Evolutionary conservation across 164 flowering plant genomes (phyloP).

Genomic region (Akebia trifoliata): DNA sequence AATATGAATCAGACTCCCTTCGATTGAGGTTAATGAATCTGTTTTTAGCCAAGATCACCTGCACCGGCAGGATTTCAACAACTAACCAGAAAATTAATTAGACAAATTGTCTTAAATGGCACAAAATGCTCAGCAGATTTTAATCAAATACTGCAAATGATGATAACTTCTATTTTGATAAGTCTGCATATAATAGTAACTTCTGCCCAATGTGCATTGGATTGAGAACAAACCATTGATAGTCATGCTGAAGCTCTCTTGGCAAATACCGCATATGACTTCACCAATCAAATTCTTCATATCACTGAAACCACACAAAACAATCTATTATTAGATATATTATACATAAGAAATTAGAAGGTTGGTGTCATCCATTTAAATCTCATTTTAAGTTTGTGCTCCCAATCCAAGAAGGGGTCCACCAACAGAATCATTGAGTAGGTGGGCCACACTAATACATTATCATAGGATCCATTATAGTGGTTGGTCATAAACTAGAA

Average conservation of each 20-base stretch:
- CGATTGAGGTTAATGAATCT: no score
- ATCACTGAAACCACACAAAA: slow-evolving; percentile 44
- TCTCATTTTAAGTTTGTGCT: no score
- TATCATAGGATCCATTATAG: not conserved
- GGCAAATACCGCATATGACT: slow-evolving; percentile 74
- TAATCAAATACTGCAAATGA: not conserved
- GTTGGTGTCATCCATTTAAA: no score
- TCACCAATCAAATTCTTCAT: slow-evolving; percentile 75
- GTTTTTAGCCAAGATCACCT: no score
- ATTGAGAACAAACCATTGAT: slow-evolving; percentile 41
- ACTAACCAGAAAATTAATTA: no score
- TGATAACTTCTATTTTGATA: not conserved
- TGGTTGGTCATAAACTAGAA: not conserved
- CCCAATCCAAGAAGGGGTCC: not conserved
- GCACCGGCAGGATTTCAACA: no score
- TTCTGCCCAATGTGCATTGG: not conserved
- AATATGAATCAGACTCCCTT: no score
- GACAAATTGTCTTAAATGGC: no score
- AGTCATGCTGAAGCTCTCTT: slow-evolving; percentile 72
- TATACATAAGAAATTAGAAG: not conserved
- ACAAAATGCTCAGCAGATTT: not conserved
- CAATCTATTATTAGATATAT: not conserved
- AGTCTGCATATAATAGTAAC: not conserved
- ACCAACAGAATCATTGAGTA: not conserved
- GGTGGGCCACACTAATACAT: not conserved